Evolutionary conservation across 148 eudicot species (phyloP).

Genomic region (Spergularia bocconei): DNA sequence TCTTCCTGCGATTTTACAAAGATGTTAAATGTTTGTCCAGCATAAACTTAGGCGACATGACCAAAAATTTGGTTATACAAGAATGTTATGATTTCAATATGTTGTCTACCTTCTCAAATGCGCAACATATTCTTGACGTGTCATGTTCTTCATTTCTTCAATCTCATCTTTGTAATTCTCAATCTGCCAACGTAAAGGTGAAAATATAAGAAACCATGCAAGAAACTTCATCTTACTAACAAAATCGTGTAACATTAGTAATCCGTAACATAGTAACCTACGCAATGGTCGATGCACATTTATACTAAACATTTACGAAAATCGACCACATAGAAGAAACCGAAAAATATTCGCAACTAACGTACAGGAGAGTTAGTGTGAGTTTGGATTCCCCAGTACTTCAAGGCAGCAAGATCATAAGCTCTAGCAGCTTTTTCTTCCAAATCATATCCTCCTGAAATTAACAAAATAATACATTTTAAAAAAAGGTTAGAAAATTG

Average conservation of each 20-base stretch:
- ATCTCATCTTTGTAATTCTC: conserved; percentile 70
- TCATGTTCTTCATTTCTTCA: conserved; percentile 85
- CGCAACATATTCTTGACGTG: conserved; percentile 86
- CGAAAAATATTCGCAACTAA: neutral
- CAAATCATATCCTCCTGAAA: conserved; percentile 87
- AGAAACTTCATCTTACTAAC: no score
- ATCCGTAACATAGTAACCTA: no score
- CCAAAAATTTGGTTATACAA: neutral
- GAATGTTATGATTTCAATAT: neutral
- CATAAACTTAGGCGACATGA: no score
- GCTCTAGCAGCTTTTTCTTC: conserved; percentile 95
- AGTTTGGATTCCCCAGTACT: conserved; percentile 89
- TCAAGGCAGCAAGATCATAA: conserved; percentile 91
- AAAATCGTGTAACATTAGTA: no score
- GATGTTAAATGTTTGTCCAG: neutral
- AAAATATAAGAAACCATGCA: neutral
- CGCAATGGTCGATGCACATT: no score
- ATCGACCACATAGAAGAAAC: no score
- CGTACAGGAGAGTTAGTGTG: conserved; percentile 78
- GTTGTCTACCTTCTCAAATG: conserved; percentile 69
- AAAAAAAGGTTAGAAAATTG: neutral
- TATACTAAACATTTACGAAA: no score
- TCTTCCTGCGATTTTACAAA: conserved; percentile 51
- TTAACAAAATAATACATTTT: neutral
- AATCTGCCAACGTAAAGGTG: conserved; percentile 34